Base-by-base conservation (phyloP, 2,329 filamentous ascomycete genomes). In the Alternaria arborescens region DNA sequence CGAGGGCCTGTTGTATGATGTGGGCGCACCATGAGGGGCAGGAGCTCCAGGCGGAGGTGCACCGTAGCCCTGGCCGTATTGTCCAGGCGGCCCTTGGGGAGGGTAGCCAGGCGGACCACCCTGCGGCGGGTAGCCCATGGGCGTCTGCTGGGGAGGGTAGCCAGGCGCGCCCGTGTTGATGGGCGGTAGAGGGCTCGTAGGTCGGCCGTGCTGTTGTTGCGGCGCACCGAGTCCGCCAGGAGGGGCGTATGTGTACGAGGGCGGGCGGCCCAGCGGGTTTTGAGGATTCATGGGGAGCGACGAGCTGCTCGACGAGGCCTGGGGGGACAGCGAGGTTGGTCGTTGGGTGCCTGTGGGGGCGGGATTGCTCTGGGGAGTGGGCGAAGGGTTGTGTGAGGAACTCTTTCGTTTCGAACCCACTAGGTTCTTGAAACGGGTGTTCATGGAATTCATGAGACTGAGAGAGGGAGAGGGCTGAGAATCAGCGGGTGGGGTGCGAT, bases 361-460 rank as follows among this genome's bases (percentile, higher is more conserved):
- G 66, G 71, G 74, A 68, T 66, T 75, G 65, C 73, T 67, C 53
- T 68, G 67, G 20, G 74, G 72, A 60, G 70, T 58, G 63, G 76
- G 71, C 53, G 75, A 72, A 57, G 78, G 78, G 77, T 79, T 83
- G 78, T 83, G 84, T 71, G 84, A 84, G 62, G 89, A 90, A 59
- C 72, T 74, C 84, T 89, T 91, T 81, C 91, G 89, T 87, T 91
- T 92, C 82, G 89, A 90, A 85, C 92, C 91, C 82, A 91, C 89
- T 83, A 93, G 86, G 85, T 87, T 87, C 85, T 91, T 91, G 80
- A 92, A 88, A 82, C 90, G 88, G 79, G 88, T 87, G 85, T 91
- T 92, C 87, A 91, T 87, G 85, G 88, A 91, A 86, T 87, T 91
- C 89, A 91, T 91, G 84, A 81, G 83, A 62, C 60, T 56, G 57